Percentiles rank a stretch among this genome's conserved stretches.
Evolutionary conservation across 371 early-diverging fungal genomes (phyloP).

Genomic region (Catenaria anguillulae): DNA sequence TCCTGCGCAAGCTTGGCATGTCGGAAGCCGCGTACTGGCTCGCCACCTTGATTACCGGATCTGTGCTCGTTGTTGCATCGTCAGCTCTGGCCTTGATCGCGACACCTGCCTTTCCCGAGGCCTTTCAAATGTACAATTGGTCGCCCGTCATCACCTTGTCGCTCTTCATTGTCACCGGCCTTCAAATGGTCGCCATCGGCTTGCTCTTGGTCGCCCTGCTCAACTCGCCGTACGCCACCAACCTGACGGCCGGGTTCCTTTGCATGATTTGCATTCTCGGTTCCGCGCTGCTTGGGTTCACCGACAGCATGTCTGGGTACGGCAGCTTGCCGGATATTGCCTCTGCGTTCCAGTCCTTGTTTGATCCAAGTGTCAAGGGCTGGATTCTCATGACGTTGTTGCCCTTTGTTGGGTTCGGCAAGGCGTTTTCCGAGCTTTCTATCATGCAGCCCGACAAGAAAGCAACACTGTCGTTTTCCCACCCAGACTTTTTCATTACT

Average conservation of each 20-base stretch:
- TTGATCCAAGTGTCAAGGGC: neutral
- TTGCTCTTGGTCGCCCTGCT: neutral
- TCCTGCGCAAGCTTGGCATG: slow-evolving; percentile 3
- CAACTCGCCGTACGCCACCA: neutral
- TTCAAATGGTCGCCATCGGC: neutral
- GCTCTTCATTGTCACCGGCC: neutral
- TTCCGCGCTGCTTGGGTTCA: neutral
- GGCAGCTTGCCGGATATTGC: neutral
- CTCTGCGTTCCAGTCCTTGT: neutral
- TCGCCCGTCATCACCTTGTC: neutral
- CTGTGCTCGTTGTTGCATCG: neutral
- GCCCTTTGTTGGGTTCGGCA: neutral
- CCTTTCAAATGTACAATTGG: neutral
- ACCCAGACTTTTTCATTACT: neutral
- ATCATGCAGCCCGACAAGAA: neutral
- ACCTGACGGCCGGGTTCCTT: neutral
- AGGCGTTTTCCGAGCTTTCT: neutral
- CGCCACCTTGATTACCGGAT: neutral
- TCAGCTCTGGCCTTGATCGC: neutral
- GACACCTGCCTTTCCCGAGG: neutral
- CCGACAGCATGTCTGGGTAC: neutral
- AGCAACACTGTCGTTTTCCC: neutral
- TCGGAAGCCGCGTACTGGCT: neutral
- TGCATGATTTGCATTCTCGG: neutral
- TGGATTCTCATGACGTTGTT: neutral